Base-by-base conservation (phyloP, 352 stramenopile genomes). In the Phytophthora sp. region DNA sequence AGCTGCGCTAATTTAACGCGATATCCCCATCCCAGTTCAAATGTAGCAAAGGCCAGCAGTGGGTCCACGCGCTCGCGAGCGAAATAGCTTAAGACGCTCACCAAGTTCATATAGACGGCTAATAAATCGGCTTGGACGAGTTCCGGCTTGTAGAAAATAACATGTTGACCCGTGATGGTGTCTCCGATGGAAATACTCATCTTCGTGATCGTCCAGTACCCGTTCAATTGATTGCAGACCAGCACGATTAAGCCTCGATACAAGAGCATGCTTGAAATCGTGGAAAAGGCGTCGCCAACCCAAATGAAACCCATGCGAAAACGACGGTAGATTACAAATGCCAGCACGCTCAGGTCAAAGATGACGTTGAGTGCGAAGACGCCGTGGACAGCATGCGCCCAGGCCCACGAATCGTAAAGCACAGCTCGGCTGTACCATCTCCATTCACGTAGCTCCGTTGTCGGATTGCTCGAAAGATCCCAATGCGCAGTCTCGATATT, bases 341-440 rank as follows among this genome's bases (percentile, higher is more conserved):
- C 30, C 18, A 85, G 31, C 11, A 82, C 38, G 2, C 51, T 16
- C 8, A 80, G 41, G 21, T 74, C 55, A 21, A 80, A 59, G 5
- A 80, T 46, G 16, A 62, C 64, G 23, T 47, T 51, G 9, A 68
- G 13, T 11, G 65, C 76, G 9, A 85, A 79, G 16, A 74, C 35
- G 7, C 66, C 38, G 18, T 82, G 76, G 3, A 80, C 35, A 4
- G 67, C 55, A n/a, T 81, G 77, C 1, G 54, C 60, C 79, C 76
- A 87, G 1, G 73, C 68, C 79, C 79, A 87, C 7, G 68, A 74
- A 57, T 87, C 74, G 15, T 69, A 71, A 5, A 83, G 59, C 3
- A 82, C 65, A 1, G 68, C 31, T 33, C 61, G 53, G 11, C 74
- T 70, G 5, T 64, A 30, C 73, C 73, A 84, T 15, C 51, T 36